Evolutionary conservation across 2,329 filamentous ascomycete genomes (phyloP).

Genomic region (Aplosporella prunicola): DNA sequence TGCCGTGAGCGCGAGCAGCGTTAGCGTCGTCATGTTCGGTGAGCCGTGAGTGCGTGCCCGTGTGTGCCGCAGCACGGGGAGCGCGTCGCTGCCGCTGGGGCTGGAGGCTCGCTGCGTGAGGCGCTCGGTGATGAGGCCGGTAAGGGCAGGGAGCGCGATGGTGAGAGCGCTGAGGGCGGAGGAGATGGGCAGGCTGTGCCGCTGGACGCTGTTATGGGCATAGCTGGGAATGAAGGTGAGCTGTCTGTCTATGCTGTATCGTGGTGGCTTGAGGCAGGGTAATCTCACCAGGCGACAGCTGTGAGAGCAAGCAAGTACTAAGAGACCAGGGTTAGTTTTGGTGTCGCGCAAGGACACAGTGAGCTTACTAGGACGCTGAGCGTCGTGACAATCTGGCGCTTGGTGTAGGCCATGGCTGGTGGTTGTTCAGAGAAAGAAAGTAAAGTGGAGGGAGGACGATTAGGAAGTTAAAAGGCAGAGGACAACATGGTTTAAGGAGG

Average conservation of each 20-base stretch:
- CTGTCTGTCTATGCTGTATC: background rate
- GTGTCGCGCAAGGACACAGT: background rate
- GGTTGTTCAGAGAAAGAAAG: too few relatives aligned
- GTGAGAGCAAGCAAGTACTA: constrained; percentile 28
- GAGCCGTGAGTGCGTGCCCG: constrained; percentile 9
- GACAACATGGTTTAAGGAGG: too few relatives aligned
- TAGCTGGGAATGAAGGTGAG: constrained; percentile 1
- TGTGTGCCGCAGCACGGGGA: constrained; percentile 10
- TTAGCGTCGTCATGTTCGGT: constrained; percentile 12
- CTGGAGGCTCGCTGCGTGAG: constrained; percentile 12
- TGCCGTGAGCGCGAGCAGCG: constrained; percentile 18
- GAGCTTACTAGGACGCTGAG: constrained; percentile 7
- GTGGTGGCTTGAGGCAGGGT: background rate
- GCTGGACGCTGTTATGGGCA: constrained; percentile 2
- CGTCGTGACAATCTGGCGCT: constrained; percentile 4
- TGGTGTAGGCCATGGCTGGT: constrained; percentile 7
- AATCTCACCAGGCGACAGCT: constrained; percentile 20
- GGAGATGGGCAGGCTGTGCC: constrained; percentile 26
- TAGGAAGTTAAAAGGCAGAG: too few relatives aligned
- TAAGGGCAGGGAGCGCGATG: constrained; percentile 26
- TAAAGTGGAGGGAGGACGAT: too few relatives aligned
- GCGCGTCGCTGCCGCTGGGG: background rate
- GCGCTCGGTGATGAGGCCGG: constrained; percentile 20
- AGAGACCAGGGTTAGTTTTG: background rate
- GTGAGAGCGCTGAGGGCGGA: constrained; percentile 25